phyloP scores from a whole-genome alignment of 306 rosid genomes.

The Spatholobus suberectus region DNA sequence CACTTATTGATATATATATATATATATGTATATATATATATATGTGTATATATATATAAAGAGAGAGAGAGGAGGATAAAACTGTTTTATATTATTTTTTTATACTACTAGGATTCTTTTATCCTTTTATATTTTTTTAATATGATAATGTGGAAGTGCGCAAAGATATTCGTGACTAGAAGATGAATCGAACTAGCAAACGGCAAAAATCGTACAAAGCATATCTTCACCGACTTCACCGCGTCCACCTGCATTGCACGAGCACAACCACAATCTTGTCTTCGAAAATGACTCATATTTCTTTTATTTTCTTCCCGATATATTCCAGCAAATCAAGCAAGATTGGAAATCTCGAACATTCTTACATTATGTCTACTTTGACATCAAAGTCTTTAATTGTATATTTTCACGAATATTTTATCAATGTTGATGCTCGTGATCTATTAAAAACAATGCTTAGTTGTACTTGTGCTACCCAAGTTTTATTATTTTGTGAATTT shows the following conservation, averaged over 20 bases:
- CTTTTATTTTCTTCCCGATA: neutral
- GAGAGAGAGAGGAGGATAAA: no score
- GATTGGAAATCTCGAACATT: slow-evolving; percentile 1
- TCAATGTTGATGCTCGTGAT: neutral
- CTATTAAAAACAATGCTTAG: no score
- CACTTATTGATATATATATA: no score
- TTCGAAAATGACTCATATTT: slow-evolving; percentile 1
- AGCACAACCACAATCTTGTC: neutral
- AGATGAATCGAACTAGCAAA: neutral
- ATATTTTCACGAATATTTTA: neutral
- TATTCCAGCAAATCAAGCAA: neutral
- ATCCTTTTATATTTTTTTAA: neutral
- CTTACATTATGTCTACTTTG: neutral
- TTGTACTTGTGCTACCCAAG: no score
- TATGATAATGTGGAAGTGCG: neutral
- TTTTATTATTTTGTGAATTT: no score
- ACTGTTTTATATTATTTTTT: neutral
- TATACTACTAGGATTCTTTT: neutral
- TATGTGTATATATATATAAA: no score
- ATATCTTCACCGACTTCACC: slow-evolving; percentile 26
- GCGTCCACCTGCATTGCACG: neutral
- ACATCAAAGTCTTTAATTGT: neutral
- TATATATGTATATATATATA: no score
- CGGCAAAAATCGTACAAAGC: slow-evolving; percentile 32
- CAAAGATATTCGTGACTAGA: neutral